A percentile compares a stretch with the other conserved stretches of the same genome.
Conservation (phyloP, 2,329 filamentous ascomycete species). For the Claviceps maximensis region DNA sequence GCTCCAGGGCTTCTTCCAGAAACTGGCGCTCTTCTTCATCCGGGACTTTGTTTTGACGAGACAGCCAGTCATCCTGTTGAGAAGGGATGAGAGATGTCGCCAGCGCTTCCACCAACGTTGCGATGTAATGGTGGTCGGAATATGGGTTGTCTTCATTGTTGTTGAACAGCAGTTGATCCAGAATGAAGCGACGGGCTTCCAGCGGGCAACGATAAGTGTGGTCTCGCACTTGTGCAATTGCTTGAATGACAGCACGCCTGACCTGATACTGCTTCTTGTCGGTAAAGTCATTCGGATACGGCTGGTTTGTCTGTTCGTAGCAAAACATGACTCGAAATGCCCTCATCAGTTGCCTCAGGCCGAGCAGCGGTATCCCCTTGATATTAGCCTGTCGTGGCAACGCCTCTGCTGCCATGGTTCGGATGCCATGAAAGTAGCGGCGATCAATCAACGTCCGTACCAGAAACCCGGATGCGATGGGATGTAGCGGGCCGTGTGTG, state of each 20-base stretch:
- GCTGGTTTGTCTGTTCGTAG: constrained; percentile 62
- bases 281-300: constrained; percentile 79
- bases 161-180: constrained; percentile 84
- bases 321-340: constrained; percentile 85
- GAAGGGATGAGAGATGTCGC: constrained; percentile 43
- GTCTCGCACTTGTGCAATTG: constrained; percentile 68
- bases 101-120: constrained; percentile 56
- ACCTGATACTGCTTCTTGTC: constrained; percentile 77
- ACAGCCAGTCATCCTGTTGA: constrained; percentile 30
- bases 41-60: constrained; percentile 31
- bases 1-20: constrained; percentile 40
- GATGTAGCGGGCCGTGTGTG: constrained; percentile 51
- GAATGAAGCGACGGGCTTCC: constrained; percentile 67
- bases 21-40: constrained; percentile 35
- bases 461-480: constrained; percentile 78
- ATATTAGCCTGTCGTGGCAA: constrained; percentile 62
- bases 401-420: constrained; percentile 68
- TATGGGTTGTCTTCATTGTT: constrained; percentile 84
- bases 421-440: constrained; percentile 88
- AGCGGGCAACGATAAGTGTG: constrained; percentile 61
- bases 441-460: constrained; percentile 80
- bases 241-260: constrained; percentile 68
- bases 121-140: constrained; percentile 83
- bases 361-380: constrained; percentile 57
- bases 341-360: constrained; percentile 70